Base-by-base conservation (phyloP, 2,329 filamentous ascomycete genomes). In the Fusarium verrucosum region DNA sequence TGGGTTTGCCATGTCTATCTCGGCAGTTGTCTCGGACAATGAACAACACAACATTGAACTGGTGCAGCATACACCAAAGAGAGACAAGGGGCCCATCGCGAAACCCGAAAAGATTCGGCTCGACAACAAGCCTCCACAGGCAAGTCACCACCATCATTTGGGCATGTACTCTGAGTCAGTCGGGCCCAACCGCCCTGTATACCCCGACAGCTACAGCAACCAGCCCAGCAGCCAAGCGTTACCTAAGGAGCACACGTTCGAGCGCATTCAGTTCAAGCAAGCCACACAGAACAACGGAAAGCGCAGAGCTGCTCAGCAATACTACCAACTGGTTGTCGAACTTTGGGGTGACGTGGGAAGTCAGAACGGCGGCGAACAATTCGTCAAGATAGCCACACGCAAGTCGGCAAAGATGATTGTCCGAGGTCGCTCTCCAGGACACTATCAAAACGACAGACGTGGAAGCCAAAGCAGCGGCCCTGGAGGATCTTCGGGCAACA, bases 271-370 rank as follows among this genome's bases (percentile, higher is more conserved):
- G 71, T 97, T 97, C 84, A 96, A 96, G 76, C 92, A 92, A 66
- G 93, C 94, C 2, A 97, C 93, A 0, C 92, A 92, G 22, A 97
- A 97, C 79, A 97, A 97, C 68, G 93, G 93, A 42, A 96, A 96
- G 76, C 85, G 94, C 68, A 84, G 94, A 54, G 93, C 93, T 2
- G 92, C 93, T 17, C 93, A 97, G 73, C 94, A 97, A 70, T 96
- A 93, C 76, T 97, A 96, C 72, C 92, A 95, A 70, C 83, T 97
- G n/a, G 86, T 96, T 41, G 89, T 96, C 5, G 92, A 96, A 74
- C 85, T 96, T 2, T 92, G 87, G 76, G 92, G 86, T 9, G 88
- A 94, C 65, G 79, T 92, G 9, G 83, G 86, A 4, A 73, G 76
- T 28, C 80, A 77, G 68, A 51, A 28, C 42, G 77, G 55, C 57